A percentile compares a stretch with the other conserved stretches of the same genome.
phyloP scores from a whole-genome alignment of 1,139 yeast species.

The Scheffersomyces parashehatae region DNA sequence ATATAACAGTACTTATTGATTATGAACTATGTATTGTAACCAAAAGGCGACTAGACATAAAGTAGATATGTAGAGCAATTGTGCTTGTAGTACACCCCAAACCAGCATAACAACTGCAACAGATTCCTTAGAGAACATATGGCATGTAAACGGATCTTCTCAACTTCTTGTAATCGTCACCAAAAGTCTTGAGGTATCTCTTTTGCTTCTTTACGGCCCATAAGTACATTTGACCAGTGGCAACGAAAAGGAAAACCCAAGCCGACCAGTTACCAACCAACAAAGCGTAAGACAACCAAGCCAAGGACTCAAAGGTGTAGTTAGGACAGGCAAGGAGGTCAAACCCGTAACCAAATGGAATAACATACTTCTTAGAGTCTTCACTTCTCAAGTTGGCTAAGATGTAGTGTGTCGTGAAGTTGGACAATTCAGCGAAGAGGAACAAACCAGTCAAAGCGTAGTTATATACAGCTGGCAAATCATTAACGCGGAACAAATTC shows the following conservation, averaged over 20 bases:
- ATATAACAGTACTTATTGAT: no score
- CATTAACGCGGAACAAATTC: conserved; percentile 24
- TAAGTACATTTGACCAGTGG: conserved; percentile 73
- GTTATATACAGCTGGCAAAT: conserved; percentile 23
- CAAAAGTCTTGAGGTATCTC: conserved; percentile 68
- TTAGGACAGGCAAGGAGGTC: conserved; percentile 68
- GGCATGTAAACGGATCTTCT: conserved; percentile 70
- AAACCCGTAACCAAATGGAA: conserved; percentile 50
- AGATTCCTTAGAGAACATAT: conserved; percentile 23
- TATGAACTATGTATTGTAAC: no score
- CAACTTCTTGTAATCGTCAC: conserved; percentile 70
- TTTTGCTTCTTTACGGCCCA: conserved; percentile 79
- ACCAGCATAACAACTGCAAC: no score
- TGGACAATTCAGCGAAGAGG: conserved; percentile 65
- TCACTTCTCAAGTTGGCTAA: conserved; percentile 57
- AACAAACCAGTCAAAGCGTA: conserved; percentile 39
- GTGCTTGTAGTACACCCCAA: no score
- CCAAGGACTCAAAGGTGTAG: conserved; percentile 80
- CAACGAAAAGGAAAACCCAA: conserved; percentile 66
- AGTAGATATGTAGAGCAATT: no score
- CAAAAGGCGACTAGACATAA: no score
- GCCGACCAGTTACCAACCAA: conserved; percentile 80
- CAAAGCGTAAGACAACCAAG: conserved; percentile 71
- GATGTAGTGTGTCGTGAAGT: conserved; percentile 65
- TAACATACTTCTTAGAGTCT: conserved; percentile 40